Evolutionary conservation across 306 rosid species (phyloP).

Genomic region (Rosa persica): DNA sequence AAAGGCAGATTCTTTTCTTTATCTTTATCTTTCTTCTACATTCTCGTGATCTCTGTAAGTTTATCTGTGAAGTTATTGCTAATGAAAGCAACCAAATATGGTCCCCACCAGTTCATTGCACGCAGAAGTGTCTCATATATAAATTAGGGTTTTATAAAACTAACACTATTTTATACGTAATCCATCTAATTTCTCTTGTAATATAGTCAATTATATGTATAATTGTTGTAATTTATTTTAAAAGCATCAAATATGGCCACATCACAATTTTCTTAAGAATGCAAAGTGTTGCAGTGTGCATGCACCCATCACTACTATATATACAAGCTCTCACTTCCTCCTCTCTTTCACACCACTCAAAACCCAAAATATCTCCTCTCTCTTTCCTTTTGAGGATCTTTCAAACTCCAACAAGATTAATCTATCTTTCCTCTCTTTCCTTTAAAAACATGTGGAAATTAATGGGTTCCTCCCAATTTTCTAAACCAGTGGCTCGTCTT

Average conservation of each 20-base stretch:
- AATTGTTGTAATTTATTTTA: background rate
- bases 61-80: background rate
- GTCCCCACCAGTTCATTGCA: background rate
- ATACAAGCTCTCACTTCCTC: conserved; percentile 9
- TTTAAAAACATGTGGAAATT: background rate
- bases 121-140: background rate
- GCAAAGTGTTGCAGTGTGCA: conserved; percentile 4
- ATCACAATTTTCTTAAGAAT: background rate
- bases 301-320: conserved; percentile 24
- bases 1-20: conserved; percentile 3
- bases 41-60: conserved; percentile 28
- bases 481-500: background rate
- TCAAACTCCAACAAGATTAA: background rate
- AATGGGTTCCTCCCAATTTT: conserved; percentile 22
- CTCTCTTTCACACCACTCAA: background rate
- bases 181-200: background rate
- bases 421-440: background rate
- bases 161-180: background rate
- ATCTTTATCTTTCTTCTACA: background rate
- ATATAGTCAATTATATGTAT: background rate
- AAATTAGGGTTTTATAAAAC: background rate
- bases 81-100: conserved; percentile 13
- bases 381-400: background rate
- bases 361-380: background rate
- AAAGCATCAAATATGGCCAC: background rate